Percentiles rank a stretch among this genome's conserved stretches.
These are phyloP conservation scores for Kurtzmaniella quercitrusa DNA, from an alignment of 1,139 yeast species.

Conservation along the genomic window DNA sequence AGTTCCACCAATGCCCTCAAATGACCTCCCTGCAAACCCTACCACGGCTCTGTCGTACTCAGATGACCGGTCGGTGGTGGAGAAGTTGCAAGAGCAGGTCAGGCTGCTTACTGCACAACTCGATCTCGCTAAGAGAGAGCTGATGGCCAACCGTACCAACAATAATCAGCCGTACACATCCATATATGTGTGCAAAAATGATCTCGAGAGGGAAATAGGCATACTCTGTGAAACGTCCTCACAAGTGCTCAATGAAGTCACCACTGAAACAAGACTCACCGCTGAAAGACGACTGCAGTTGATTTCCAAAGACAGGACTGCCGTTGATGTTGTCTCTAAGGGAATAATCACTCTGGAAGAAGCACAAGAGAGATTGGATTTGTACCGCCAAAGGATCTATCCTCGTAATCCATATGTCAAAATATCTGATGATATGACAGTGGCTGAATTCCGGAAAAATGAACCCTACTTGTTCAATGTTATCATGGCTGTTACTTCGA, in stretches of 20 bases:
- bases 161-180: slow-evolving; percentile 8
- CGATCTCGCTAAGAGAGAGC: background rate
- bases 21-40: background rate
- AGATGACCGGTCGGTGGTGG: slow-evolving; percentile 5
- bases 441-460: slow-evolving; percentile 43
- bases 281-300: slow-evolving; percentile 38
- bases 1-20: background rate
- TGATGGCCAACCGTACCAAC: background rate
- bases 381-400: slow-evolving; percentile 39
- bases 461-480: slow-evolving; percentile 63
- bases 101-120: slow-evolving; percentile 19
- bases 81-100: slow-evolving; percentile 18
- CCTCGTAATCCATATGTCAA: slow-evolving; percentile 51
- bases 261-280: slow-evolving; percentile 27
- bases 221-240: slow-evolving; percentile 27
- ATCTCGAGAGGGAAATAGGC: slow-evolving; percentile 34
- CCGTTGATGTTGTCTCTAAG: slow-evolving; percentile 41
- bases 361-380: slow-evolving; percentile 41
- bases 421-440: slow-evolving; percentile 38
- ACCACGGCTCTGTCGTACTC: background rate
- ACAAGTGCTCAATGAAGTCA: slow-evolving; percentile 28
- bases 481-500: slow-evolving; percentile 59
- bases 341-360: slow-evolving; percentile 48
- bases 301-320: slow-evolving; percentile 6
- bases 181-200: slow-evolving; percentile 24